These are phyloP conservation scores for Talaromyces thailandensis DNA, from an alignment of 495 filamentous ascomycete genomes.

Conservation along the genomic window DNA sequence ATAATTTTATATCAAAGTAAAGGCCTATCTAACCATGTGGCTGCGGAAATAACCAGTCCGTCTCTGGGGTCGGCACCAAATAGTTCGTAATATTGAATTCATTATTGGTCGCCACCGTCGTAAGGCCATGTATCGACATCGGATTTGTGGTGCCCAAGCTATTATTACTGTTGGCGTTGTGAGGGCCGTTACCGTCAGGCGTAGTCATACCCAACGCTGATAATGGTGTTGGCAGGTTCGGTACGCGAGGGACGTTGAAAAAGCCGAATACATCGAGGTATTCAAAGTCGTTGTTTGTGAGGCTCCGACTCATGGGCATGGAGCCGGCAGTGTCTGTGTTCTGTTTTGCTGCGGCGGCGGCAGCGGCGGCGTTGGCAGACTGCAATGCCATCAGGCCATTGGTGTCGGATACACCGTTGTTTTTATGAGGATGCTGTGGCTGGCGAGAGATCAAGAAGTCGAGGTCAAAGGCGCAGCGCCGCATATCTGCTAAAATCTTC, in stretches of 20 bases:
- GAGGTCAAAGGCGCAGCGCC: conserved; percentile 71
- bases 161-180: background rate
- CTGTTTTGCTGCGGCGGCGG: background rate
- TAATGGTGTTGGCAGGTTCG: conserved; percentile 15
- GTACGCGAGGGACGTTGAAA: conserved; percentile 78
- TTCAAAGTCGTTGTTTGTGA: conserved; percentile 73
- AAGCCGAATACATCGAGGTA: conserved; percentile 92
- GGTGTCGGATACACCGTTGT: background rate
- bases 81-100: conserved; percentile 44
- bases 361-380: background rate
- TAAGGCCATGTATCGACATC: conserved; percentile 35
- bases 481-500: conserved; percentile 82
- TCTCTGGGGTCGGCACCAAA: conserved; percentile 36
- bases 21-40: conserved; percentile 14
- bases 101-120: conserved; percentile 22
- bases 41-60: conserved; percentile 37
- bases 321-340: background rate
- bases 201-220: conserved; percentile 22
- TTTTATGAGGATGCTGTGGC: conserved; percentile 32
- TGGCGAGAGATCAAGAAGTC: conserved; percentile 82
- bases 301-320: conserved; percentile 35
- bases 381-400: background rate
- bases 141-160: conserved; percentile 15
- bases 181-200: conserved; percentile 1
- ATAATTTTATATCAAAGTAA: background rate